Conservation (phyloP, 192 early-diverging fungal species). For the Coemansia sp. region DNA sequence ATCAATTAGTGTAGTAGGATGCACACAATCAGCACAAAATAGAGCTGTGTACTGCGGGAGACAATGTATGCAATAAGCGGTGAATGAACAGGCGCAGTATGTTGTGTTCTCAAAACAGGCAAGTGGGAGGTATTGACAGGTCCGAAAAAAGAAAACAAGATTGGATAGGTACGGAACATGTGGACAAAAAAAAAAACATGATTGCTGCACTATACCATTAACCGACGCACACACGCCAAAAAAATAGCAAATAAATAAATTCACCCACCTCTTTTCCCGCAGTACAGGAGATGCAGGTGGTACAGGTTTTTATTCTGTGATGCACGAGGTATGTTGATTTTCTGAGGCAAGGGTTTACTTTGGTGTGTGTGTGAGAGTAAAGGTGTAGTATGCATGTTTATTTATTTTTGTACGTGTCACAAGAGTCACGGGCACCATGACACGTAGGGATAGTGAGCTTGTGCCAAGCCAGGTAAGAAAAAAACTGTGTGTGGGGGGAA, state of each 20-base stretch:
- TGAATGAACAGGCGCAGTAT: neutral
- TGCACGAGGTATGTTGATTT: neutral
- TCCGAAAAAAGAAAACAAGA: neutral
- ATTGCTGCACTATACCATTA: neutral
- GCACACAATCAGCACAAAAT: neutral
- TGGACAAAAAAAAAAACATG: neutral
- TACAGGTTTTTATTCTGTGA: neutral
- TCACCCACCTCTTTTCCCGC: neutral
- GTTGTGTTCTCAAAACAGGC: neutral
- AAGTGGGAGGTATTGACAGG: neutral
- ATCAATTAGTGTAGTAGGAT: neutral
- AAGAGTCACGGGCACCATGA: neutral
- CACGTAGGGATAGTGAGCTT: neutral
- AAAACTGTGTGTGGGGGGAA: neutral
- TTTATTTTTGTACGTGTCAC: slow-evolving; percentile 5
- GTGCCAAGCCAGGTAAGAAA: too few species aligned
- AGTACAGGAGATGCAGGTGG: neutral
- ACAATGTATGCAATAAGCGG: neutral
- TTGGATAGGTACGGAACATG: neutral
- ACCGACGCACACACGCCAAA: neutral
- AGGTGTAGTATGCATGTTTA: neutral
- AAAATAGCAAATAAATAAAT: neutral
- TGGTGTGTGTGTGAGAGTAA: neutral
- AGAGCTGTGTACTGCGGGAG: slow-evolving; percentile 1
- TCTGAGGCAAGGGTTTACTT: neutral